These are phyloP conservation scores for Fusarium sp. DNA, from an alignment of 2,329 filamentous ascomycete genomes.

Conservation along the genomic window DNA sequence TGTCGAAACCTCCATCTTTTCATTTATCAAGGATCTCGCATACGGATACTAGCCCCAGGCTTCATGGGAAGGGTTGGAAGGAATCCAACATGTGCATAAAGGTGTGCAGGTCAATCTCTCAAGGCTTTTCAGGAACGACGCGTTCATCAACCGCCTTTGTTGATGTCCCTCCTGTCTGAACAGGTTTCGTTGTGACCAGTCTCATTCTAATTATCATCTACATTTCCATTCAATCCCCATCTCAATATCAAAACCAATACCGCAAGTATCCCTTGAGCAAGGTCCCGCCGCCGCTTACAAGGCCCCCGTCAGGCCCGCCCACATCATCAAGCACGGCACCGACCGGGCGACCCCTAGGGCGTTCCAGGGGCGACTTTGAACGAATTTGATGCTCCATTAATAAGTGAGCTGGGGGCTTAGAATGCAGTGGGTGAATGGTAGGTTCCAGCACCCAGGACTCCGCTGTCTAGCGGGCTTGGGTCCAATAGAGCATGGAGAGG, in stretches of 20 bases:
- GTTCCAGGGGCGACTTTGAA: conserved; percentile 36
- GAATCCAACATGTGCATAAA: conserved; percentile 14
- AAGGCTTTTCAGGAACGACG: conserved; percentile 15
- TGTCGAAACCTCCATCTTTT: conserved; percentile 27
- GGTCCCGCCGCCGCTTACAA: conserved; percentile 17
- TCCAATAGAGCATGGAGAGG: conserved; percentile 30
- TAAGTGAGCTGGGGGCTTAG: conserved; percentile 26
- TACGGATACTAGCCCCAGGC: conserved; percentile 24
- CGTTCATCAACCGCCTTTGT: conserved; percentile 1
- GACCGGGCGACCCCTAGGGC: conserved; percentile 26
- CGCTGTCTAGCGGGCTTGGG: conserved; percentile 33
- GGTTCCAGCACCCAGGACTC: conserved; percentile 36
- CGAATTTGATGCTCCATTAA: conserved; percentile 26
- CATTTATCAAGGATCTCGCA: conserved; percentile 32
- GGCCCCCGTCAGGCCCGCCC: conserved; percentile 16
- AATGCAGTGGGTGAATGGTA: conserved; percentile 35
- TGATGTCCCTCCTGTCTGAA: not conserved
- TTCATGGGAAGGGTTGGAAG: conserved; percentile 22
- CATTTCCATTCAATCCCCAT: conserved; percentile 16
- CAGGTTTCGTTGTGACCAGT: not conserved
- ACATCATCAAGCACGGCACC: conserved; percentile 17
- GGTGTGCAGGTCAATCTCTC: conserved; percentile 18
- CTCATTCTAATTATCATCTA: not conserved
- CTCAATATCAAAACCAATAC: conserved; percentile 15
- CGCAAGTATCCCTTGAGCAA: conserved; percentile 23